A percentile compares a stretch with the other conserved stretches of the same genome.
These are phyloP conservation scores for Fusarium sambucinum DNA, from an alignment of 2,329 filamentous ascomycete genomes.

Conservation along the genomic window DNA sequence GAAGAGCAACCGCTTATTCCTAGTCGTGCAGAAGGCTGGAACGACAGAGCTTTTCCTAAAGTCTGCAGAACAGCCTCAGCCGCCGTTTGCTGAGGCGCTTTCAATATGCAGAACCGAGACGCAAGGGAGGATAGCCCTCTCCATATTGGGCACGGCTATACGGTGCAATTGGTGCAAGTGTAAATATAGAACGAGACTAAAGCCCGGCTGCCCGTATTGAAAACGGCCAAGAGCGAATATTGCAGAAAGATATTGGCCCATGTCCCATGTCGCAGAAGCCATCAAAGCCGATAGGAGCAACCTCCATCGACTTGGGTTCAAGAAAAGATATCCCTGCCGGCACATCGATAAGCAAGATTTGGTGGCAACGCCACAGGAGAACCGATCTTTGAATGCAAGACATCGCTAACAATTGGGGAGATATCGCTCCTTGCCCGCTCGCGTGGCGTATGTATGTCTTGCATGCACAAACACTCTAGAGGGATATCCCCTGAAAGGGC, in stretches of 20 bases:
- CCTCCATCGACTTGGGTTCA: constrained; percentile 21
- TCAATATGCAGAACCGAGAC: constrained; percentile 16
- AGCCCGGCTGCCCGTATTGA: constrained; percentile 29
- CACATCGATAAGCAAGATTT: constrained; percentile 19
- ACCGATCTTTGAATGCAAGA: constrained; percentile 22
- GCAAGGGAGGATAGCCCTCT: constrained; percentile 10
- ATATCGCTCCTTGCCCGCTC: constrained; percentile 21
- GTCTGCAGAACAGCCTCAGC: constrained; percentile 6
- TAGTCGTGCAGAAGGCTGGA: constrained; percentile 18
- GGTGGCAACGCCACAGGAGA: constrained; percentile 24
- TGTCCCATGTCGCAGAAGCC: constrained; percentile 12
- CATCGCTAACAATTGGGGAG: constrained; percentile 12
- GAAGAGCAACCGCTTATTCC: constrained; percentile 9
- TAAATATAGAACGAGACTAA: constrained; percentile 34
- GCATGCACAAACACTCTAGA: constrained; percentile 12
- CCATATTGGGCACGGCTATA: constrained; percentile 16
- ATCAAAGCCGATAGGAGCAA: constrained; percentile 22
- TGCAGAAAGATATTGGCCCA: constrained; percentile 9
- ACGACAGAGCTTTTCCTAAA: background rate
- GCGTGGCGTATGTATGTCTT: constrained; percentile 22
- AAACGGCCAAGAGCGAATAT: constrained; percentile 22
- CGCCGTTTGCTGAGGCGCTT: constrained; percentile 1
- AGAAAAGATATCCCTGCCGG: constrained; percentile 4
- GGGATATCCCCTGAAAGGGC: background rate
- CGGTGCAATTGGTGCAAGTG: constrained; percentile 25